Conservation (phyloP, 352 stramenopile species). For the Phytophthora melonis region DNA sequence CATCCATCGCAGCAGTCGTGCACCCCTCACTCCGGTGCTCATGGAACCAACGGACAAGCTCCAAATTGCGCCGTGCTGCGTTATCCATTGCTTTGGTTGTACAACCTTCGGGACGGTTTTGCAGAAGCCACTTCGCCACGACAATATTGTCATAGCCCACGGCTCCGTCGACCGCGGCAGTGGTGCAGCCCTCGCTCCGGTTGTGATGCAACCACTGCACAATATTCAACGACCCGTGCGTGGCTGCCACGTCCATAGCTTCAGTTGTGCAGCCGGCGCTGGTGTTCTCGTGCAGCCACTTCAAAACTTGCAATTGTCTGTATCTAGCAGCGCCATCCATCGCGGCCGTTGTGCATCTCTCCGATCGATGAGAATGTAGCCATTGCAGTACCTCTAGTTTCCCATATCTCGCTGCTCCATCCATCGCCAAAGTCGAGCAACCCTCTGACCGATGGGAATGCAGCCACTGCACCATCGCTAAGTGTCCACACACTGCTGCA, state of each 20-base stretch:
- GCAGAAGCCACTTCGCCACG: neutral
- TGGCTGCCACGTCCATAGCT: constrained; percentile 19
- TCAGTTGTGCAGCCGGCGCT: neutral
- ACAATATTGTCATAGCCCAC: neutral
- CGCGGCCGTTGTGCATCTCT: neutral
- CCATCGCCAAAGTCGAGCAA: neutral
- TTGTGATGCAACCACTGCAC: constrained; percentile 14
- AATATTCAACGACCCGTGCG: neutral
- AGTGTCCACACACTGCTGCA: neutral
- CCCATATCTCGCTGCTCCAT: neutral
- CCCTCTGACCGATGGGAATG: neutral
- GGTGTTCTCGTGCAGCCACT: neutral
- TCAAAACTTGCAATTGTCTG: neutral
- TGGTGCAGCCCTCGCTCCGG: neutral
- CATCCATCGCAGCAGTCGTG: constrained; percentile 3
- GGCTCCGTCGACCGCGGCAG: neutral
- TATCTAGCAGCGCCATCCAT: neutral
- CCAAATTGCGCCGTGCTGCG: neutral
- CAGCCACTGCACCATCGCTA: neutral
- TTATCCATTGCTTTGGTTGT: neutral
- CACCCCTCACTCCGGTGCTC: constrained; percentile 3
- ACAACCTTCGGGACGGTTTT: neutral
- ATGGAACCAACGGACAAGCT: neutral
- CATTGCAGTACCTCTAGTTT: constrained; percentile 15
- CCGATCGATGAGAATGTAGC: neutral